These are phyloP conservation scores for Lippia alba DNA, from an alignment of 305 asterid species.

Conservation along the genomic window DNA sequence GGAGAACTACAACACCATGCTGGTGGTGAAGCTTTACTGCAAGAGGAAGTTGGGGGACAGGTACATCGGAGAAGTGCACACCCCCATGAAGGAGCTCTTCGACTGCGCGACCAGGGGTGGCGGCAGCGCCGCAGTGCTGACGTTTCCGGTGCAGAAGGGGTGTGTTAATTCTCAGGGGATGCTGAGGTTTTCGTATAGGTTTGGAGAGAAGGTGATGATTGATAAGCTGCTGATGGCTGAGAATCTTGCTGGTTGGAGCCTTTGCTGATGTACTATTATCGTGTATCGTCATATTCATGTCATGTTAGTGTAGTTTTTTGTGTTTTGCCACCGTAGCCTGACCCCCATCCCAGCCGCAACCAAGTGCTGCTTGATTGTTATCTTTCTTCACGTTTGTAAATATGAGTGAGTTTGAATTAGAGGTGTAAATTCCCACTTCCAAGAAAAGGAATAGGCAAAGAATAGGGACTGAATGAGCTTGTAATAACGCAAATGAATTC, in stretches of 20 bases:
- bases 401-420: too few relatives aligned
- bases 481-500: too few relatives aligned
- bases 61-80: constrained; percentile 67
- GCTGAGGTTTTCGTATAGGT: constrained; percentile 57
- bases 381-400: too few relatives aligned
- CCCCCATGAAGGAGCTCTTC: constrained; percentile 63
- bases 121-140: constrained; percentile 48
- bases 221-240: constrained; percentile 64
- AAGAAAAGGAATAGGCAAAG: too few relatives aligned
- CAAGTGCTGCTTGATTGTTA: too few relatives aligned
- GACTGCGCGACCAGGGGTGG: constrained; percentile 45
- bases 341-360: too few relatives aligned
- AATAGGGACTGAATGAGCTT: too few relatives aligned
- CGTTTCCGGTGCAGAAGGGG: constrained; percentile 58
- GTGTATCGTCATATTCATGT: too few relatives aligned
- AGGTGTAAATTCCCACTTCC: too few relatives aligned
- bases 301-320: too few relatives aligned
- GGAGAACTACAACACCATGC: constrained; percentile 51
- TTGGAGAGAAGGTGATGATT: constrained; percentile 62
- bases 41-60: constrained; percentile 66
- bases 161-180: constrained; percentile 64
- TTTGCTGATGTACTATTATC: constrained; percentile 27
- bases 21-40: constrained; percentile 69
- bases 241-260: constrained; percentile 45
- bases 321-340: too few relatives aligned